These are phyloP conservation scores for Trifolium pratense DNA, from an alignment of 306 rosid species.

Conservation along the genomic window DNA sequence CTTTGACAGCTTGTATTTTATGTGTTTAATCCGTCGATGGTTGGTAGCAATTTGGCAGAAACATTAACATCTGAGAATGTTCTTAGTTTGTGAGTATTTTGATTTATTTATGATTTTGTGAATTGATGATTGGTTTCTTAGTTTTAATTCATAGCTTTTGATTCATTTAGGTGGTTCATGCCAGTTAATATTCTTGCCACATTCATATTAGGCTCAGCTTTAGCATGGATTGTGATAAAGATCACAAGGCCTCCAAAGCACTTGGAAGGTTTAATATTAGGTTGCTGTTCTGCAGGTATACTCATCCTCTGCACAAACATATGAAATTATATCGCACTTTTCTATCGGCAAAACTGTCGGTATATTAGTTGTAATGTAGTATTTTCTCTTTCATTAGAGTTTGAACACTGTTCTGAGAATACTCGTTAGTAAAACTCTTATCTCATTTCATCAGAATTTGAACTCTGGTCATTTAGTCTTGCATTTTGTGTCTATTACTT, in stretches of 20 bases:
- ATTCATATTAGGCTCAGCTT: constrained; percentile 56
- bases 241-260: constrained; percentile 57
- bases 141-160: constrained; percentile 4
- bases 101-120: constrained; percentile 18
- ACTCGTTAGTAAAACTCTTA: too few relatives aligned
- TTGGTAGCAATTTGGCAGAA: constrained; percentile 55
- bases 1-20: constrained; percentile 58
- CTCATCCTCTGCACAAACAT: background rate
- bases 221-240: constrained; percentile 60
- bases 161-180: constrained; percentile 61
- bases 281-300: constrained; percentile 65
- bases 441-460: background rate
- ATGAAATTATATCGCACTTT: background rate
- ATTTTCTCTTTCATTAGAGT: background rate
- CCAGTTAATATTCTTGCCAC: constrained; percentile 54
- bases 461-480: background rate
- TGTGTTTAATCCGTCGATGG: constrained; percentile 62
- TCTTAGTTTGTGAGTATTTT: constrained; percentile 48
- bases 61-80: constrained; percentile 51
- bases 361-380: background rate
- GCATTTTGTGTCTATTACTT: too few relatives aligned
- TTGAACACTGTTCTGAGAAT: background rate
- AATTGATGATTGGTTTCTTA: constrained; percentile 24
- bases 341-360: background rate
- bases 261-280: constrained; percentile 53